A percentile compares a stretch with the other conserved stretches of the same genome.
Conservation (phyloP, 2,329 filamentous ascomycete species). For the Fusarium poae region DNA sequence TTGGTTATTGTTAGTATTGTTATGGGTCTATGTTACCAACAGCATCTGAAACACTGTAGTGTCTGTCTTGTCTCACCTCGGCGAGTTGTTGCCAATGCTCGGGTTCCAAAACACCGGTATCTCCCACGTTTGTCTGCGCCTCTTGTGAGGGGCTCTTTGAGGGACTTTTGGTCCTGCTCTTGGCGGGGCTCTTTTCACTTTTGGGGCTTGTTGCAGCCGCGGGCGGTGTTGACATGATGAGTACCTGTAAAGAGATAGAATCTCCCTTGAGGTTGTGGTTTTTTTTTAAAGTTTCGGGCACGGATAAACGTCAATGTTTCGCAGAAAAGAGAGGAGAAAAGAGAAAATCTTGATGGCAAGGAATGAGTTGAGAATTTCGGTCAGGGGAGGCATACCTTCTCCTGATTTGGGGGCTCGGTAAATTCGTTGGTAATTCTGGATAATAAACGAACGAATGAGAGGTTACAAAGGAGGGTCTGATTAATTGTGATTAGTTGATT, state of each 20-base stretch:
- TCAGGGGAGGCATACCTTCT: not conserved
- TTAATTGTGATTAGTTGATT: not conserved
- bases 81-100: slow-evolving; percentile 26
- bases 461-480: not conserved
- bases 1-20: not conserved
- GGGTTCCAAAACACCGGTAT: slow-evolving; percentile 8
- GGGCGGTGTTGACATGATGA: slow-evolving; percentile 22
- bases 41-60: not conserved
- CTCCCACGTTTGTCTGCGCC: not conserved
- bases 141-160: slow-evolving; percentile 19
- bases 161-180: slow-evolving; percentile 5
- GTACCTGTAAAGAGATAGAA: too few species aligned
- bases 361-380: not conserved
- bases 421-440: not conserved
- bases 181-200: slow-evolving; percentile 5
- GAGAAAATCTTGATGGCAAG: not conserved
- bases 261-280: not conserved
- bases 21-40: not conserved
- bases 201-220: slow-evolving; percentile 18
- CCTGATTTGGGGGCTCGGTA: not conserved
- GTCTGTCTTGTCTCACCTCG: slow-evolving; percentile 8
- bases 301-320: not conserved
- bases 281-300: not conserved
- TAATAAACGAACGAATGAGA: slow-evolving; percentile 1
- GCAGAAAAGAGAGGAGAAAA: not conserved